phyloP scores from a whole-genome alignment of 2,329 filamentous ascomycete genomes.

The Colletotrichum tropicicola region DNA sequence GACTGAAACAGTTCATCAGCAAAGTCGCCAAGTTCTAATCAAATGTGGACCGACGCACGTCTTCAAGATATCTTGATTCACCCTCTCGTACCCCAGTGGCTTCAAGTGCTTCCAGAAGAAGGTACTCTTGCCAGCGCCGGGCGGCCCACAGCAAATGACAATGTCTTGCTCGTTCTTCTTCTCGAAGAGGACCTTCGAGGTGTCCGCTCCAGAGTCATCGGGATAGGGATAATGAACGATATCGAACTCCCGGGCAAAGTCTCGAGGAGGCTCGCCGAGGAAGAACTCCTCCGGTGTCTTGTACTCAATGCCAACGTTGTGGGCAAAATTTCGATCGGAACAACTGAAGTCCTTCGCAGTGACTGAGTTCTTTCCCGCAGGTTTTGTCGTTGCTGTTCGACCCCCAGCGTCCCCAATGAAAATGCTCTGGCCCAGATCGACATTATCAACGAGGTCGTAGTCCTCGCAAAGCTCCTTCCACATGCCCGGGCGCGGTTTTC shows the following conservation, averaged over 20 bases:
- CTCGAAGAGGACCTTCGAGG: constrained; percentile 53
- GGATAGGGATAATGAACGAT: constrained; percentile 64
- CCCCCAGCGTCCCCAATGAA: constrained; percentile 91
- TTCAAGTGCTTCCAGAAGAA: constrained; percentile 85
- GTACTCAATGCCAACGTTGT: constrained; percentile 84
- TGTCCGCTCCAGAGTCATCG: constrained; percentile 33
- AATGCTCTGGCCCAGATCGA: constrained; percentile 78
- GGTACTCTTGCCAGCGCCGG: constrained; percentile 90
- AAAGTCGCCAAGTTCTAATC: neutral
- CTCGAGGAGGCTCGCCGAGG: constrained; percentile 70
- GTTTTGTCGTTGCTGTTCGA: constrained; percentile 57
- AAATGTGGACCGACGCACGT: constrained; percentile 48
- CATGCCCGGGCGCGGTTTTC: constrained; percentile 91
- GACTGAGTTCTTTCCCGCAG: constrained; percentile 30
- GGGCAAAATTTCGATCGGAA: constrained; percentile 81
- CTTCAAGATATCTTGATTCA: constrained; percentile 93
- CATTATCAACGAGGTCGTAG: constrained; percentile 62
- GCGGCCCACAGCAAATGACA: constrained; percentile 87
- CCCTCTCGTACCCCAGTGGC: constrained; percentile 80
- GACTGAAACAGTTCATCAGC: constrained; percentile 42
- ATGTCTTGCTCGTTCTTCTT: constrained; percentile 77
- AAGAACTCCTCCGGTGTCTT: constrained; percentile 94
- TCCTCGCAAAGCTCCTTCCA: constrained; percentile 74
- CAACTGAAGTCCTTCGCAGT: constrained; percentile 69
- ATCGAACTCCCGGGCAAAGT: constrained; percentile 78